Conservation (phyloP, 2,329 filamentous ascomycete genomes). For the Fusarium longipes region DNA sequence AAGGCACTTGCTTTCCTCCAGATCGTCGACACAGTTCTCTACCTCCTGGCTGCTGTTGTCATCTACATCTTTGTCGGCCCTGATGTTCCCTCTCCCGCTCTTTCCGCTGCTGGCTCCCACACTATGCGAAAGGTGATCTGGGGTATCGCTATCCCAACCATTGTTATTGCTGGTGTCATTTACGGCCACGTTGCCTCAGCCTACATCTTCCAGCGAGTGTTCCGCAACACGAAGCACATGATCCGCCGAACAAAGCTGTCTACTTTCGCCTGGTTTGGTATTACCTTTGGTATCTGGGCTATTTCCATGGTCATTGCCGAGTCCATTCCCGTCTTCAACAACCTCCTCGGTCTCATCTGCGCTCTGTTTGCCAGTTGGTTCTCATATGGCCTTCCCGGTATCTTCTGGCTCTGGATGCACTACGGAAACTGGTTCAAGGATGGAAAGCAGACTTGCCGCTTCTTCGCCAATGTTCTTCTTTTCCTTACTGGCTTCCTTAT, state of each 20-base stretch:
- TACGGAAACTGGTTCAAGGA: constrained; percentile 54
- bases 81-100: constrained; percentile 71
- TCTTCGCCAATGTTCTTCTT: constrained; percentile 49
- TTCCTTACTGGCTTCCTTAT: constrained; percentile 51
- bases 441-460: constrained; percentile 49
- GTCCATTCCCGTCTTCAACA: constrained; percentile 75
- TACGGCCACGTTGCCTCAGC: constrained; percentile 75
- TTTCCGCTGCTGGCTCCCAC: constrained; percentile 67
- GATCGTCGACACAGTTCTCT: constrained; percentile 68
- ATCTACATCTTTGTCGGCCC: constrained; percentile 75
- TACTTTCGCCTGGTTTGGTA: constrained; percentile 67
- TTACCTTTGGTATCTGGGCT: constrained; percentile 67
- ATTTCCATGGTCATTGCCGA: constrained; percentile 75
- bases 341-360: constrained; percentile 71
- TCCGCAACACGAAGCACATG: constrained; percentile 68
- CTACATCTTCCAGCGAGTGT: constrained; percentile 73
- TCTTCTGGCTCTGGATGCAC: constrained; percentile 62
- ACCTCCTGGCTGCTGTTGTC: constrained; percentile 72
- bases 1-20: constrained; percentile 65
- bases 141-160: constrained; percentile 72
- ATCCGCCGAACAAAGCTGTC: constrained; percentile 62
- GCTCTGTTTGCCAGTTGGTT: constrained; percentile 77
- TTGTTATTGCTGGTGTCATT: constrained; percentile 77
- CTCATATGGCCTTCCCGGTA: constrained; percentile 62
- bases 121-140: constrained; percentile 72